Percentiles rank a stretch among this genome's conserved stretches.
These are phyloP conservation scores for Trichomonas vaginalis DNA, from an alignment of 208 protist genomes.

Conservation along the genomic window DNA sequence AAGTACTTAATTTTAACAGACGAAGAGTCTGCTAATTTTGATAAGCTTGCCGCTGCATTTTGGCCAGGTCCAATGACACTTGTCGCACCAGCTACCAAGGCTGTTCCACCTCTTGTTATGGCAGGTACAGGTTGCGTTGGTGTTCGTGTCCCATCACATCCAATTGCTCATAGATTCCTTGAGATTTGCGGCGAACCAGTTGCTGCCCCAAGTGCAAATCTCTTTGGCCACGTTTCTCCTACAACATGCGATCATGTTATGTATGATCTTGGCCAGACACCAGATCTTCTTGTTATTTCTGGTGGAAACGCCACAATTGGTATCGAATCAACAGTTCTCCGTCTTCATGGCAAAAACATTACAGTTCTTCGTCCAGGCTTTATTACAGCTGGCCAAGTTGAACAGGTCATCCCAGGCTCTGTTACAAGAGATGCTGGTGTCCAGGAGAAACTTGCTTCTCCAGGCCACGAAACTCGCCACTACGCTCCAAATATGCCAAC, in stretches of 20 bases:
- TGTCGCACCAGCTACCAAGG: conserved; percentile 22
- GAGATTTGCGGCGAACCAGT: conserved; percentile 25
- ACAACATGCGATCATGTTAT: conserved; percentile 33
- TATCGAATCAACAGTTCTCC: conserved; percentile 12
- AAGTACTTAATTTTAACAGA: neutral
- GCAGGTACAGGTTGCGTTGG: conserved; percentile 32
- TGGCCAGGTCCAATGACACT: conserved; percentile 45
- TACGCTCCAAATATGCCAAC: neutral
- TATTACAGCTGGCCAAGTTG: neutral
- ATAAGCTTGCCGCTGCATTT: conserved; percentile 24
- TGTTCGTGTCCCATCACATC: conserved; percentile 35
- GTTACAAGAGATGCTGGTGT: neutral
- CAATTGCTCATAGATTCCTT: conserved; percentile 22
- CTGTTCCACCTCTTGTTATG: conserved; percentile 30
- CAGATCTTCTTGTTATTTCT: neutral
- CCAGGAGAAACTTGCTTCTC: neutral
- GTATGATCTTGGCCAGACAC: neutral
- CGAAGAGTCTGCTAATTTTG: neutral
- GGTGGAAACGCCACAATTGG: conserved; percentile 5
- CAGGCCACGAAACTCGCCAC: neutral
- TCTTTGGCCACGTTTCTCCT: conserved; percentile 32
- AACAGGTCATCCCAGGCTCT: neutral
- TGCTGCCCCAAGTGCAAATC: conserved; percentile 37
- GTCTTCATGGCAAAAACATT: neutral
- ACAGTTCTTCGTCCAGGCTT: neutral